Evolutionary conservation across 495 filamentous ascomycete genomes (phyloP), one percentile per base, ranked within the genome.

Genomic region (Tricharina praecox): DNA sequence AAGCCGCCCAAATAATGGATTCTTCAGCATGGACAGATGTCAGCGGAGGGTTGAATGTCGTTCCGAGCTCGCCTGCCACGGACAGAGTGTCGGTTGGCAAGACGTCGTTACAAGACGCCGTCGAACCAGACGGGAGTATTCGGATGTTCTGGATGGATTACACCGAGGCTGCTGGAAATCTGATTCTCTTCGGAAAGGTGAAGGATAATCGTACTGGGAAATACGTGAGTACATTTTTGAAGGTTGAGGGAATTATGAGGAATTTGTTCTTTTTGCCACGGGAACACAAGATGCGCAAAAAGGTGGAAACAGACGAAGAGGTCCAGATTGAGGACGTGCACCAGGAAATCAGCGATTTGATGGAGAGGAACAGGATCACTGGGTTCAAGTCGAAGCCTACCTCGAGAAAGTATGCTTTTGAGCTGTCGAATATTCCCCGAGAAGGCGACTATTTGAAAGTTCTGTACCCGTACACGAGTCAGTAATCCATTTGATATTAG

Each of bases 131-230:
- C 59, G 90, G 92, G 19, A 88, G 81, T 55, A 67, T 97, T 15
- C 80, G 79, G 53, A 81, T 97, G 69, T 97, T 94, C 66, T 97
- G 90, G 90, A 76, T 85, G 10, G 90, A 97, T 60, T 96, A 92
- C 54, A 85, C 84, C 0, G 90, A 97, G 61, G 68, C 95, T 62
- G 85, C 88, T 59, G 92, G 88, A 34, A 84, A 77, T 52, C 68
- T 97, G 2, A 94, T 85, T 62, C 71, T 97, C 28, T 97, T 96
- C 64, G 90, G 90, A 43, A 97, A 97, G 59, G 92, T 94, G 2
- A 79, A 81, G 59, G 85, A 95, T 63, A 94, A 88, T 64, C 80
- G 77, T 52, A 81, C 73, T 20, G 77, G 75, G 26, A 67, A 66
- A 25, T 85, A 79, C 61, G 79, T 84, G 25, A 95, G 87, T 64